Evolutionary conservation across 2,329 filamentous ascomycete species (phyloP), one percentile per base, ranked within the genome.

Genomic region (Didymella keratinophila): DNA sequence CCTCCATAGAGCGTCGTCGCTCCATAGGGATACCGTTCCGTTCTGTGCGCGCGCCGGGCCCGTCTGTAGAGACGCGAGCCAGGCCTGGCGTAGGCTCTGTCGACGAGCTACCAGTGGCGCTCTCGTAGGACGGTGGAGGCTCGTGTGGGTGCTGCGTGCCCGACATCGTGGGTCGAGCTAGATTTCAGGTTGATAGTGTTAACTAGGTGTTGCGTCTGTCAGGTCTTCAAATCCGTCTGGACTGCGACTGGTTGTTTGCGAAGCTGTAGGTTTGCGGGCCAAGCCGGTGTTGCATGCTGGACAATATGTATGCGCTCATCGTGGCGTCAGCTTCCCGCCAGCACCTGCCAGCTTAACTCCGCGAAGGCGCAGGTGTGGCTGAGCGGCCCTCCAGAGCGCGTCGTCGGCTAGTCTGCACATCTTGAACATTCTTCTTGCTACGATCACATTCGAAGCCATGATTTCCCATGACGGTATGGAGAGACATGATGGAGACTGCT

Each of bases 1-100:
- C 86, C 76, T 88, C 86, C 85, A 88, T 88, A 23, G 80, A 83
- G n/a, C 85, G 80, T 12, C 85, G 80, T 32, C 76, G 74, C 11
- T 78, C 76, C 1, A 80, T 76, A 0, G 85, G 82, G 41, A 87
- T 87, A 52, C 81, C 82, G 78, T 83, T 84, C 55, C 80, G 77
- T 27, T 76, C 72, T 48, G 72, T 77, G 42, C 64, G 68, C 16
- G 64, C 60, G 18, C 65, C 65, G 21, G 72, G 73, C 1, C 61
- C 64, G 25, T 75, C 72, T 3, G 72, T 75, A 9, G 73, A 74
- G 23, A 76, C 63, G 21, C 73, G 70, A 20, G 43, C 58, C 27
- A 72, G 61, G 21, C 50, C 56, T 18, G 67, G 68, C 12, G 61
- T 64, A 21, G 66, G 67, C 14, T 68, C 64, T 20, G 65, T 44